Evolutionary conservation across 2,329 filamentous ascomycete genomes (phyloP), one percentile per base, ranked within the genome.

Genomic region (Periconia sp.): DNA sequence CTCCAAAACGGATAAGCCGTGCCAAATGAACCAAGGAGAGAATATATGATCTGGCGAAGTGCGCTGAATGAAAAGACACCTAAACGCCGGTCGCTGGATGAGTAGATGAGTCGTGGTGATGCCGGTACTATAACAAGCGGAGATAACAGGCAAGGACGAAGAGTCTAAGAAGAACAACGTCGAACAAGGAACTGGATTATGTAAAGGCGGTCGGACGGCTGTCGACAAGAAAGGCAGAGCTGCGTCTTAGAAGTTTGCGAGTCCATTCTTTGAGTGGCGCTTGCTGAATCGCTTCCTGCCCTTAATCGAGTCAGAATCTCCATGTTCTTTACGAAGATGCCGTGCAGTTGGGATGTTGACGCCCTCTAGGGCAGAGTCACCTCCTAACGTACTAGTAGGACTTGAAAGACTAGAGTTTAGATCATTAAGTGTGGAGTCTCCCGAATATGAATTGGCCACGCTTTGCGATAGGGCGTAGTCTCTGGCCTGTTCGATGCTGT

Each of bases 191-290:
- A 11, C n/a, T 24, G 9, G 18, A 31, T 36, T 45, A 36, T 38
- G 29, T 32, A 33, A 47, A 21, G 24, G 36, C 15, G 25, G 30
- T 33, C 28, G 30, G 30, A 15, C 35, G 39, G 21, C 26, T 30
- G 19, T 32, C 34, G 28, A 21, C 18, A 12, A 25, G 23, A 29
- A 31, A 17, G 9, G 30, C 31, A 4, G 45, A 43, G 4, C 31
- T 26, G 24, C 45, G 46, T 36, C 44, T 70, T 69, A 95, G 66
- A 96, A 96, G 35, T 92, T 88, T 19, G 90, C 90, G 35, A 96
- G 80, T n/a, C 92, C 92, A 68, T 90, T 96, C 73, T 95, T 95
- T 12, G 89, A 95, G 72, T 96, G 90, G 56, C 92, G 81, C 73
- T 94, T 94, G 73, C 91, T 96, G 72, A 96, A 97, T 35, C 82